Conservation (phyloP, 176 grass and related monocot genomes). For the Cocos nucifera region DNA sequence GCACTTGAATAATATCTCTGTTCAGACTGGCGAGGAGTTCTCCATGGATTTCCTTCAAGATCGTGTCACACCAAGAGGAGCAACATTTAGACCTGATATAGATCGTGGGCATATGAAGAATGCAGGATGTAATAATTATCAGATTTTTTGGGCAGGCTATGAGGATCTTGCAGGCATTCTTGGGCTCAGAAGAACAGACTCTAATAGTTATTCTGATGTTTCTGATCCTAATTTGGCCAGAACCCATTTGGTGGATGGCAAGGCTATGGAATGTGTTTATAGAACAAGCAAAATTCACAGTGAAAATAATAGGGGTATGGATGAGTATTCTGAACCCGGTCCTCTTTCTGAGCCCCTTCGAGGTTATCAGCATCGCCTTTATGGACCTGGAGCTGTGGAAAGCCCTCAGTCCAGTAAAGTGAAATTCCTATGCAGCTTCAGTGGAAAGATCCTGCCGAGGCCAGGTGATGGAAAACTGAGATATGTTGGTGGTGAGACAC, state of each 20-base stretch:
- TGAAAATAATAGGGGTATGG: conserved; percentile 31
- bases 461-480: conserved; percentile 80
- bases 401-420: conserved; percentile 52
- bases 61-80: background rate
- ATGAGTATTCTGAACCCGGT: conserved; percentile 30
- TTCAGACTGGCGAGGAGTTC: conserved; percentile 12
- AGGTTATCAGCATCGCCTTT: conserved; percentile 25
- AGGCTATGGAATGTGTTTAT: conserved; percentile 4
- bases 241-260: conserved; percentile 28
- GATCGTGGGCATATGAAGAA: background rate
- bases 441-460: conserved; percentile 80
- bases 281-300: background rate
- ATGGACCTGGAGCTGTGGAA: conserved; percentile 16
- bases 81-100: background rate
- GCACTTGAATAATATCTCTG: conserved; percentile 4
- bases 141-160: conserved; percentile 22
- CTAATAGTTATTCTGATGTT: conserved; percentile 25
- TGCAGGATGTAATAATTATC: conserved; percentile 9
- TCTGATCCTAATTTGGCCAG: conserved; percentile 29
- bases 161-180: conserved; percentile 46
- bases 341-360: conserved; percentile 5
- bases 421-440: conserved; percentile 97
- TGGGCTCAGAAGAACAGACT: conserved; percentile 39
- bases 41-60: conserved; percentile 18
- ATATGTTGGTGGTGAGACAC: conserved; percentile 85